Base-by-base conservation (phyloP, 371 early-diverging fungal species). In the Sporodiniella umbellata region DNA sequence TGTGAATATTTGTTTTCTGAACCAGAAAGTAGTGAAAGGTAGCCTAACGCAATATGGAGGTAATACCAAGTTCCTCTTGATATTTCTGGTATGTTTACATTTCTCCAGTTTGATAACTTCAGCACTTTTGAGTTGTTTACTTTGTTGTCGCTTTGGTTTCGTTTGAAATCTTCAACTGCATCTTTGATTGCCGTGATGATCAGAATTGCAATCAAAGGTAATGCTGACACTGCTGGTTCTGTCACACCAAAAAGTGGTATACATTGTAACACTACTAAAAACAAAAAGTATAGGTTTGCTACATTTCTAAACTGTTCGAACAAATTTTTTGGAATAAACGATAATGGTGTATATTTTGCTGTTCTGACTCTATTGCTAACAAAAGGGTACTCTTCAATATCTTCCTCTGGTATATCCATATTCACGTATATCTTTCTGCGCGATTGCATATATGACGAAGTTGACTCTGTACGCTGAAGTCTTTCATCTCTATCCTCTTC, bases 221-320 rank as follows among this genome's bases (percentile, higher is more conserved):
- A 66, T 11, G 90, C 66, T 3, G 96, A 90, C 8, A 93, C 92
- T 25, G 74, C 86, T 22, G 81, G 83, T 53, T 88, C 88, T 2
- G 86, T 83, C 3, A 92, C 90, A 19, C 90, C 89, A 71, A 72
- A 90, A 26, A 81, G 51, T 33, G 78, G 88, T 46, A 85, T 77
- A 60, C 81, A 79, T 62, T 92, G 92, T 33, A 94, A 67, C 31
- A 75, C 62, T 4, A 90, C 88, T 4, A 89, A 80, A 51, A 95
- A 84, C 44, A 96, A 66, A 59, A 98, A 98, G 73, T 94, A 98
- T n/a, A 95, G 55, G 65, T 97, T 98, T 56, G 92, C 92, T 19
- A 82, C 72, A 56, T 82, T 83, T 40, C 89, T 83, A 59, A 95
- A 90, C 69, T 98, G 96, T 51, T 92, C 93, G 60, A 84, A 89